phyloP scores from a whole-genome alignment of 441 rosid species.

The Bruguiera hainesii region DNA sequence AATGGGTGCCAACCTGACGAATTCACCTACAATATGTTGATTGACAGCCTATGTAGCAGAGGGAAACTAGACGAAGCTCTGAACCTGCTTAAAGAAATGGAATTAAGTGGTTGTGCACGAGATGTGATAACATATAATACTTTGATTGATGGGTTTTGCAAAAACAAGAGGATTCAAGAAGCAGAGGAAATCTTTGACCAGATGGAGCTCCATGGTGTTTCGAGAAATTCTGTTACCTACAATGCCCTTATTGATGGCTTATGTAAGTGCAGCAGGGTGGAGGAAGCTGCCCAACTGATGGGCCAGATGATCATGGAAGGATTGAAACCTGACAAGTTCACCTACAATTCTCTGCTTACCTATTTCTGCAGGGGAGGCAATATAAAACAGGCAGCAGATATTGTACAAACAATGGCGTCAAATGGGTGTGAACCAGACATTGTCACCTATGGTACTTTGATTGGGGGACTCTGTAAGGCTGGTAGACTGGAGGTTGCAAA shows the following conservation, averaged over 20 bases:
- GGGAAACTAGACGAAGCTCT: constrained; percentile 70
- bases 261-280: constrained; percentile 69
- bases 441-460: constrained; percentile 80
- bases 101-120: constrained; percentile 66
- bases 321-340: constrained; percentile 78
- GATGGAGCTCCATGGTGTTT: constrained; percentile 87
- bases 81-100: constrained; percentile 75
- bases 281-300: constrained; percentile 86
- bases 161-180: constrained; percentile 60
- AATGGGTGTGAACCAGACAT: constrained; percentile 78
- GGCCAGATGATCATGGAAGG: constrained; percentile 98
- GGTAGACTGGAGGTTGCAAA: constrained; percentile 74
- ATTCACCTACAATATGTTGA: constrained; percentile 77
- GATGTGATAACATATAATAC: constrained; percentile 83
- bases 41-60: constrained; percentile 63
- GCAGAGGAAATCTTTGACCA: constrained; percentile 94
- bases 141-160: constrained; percentile 85
- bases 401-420: constrained; percentile 76
- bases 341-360: constrained; percentile 76
- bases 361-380: constrained; percentile 75
- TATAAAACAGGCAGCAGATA: constrained; percentile 77
- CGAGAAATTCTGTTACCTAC: constrained; percentile 80
- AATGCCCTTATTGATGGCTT: constrained; percentile 90
- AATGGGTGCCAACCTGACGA: constrained; percentile 85
- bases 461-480: constrained; percentile 81